Evolutionary conservation across 352 stramenopile species (phyloP), one percentile per base, ranked within the genome.

Genomic region (Phytophthora niederhauseri): DNA sequence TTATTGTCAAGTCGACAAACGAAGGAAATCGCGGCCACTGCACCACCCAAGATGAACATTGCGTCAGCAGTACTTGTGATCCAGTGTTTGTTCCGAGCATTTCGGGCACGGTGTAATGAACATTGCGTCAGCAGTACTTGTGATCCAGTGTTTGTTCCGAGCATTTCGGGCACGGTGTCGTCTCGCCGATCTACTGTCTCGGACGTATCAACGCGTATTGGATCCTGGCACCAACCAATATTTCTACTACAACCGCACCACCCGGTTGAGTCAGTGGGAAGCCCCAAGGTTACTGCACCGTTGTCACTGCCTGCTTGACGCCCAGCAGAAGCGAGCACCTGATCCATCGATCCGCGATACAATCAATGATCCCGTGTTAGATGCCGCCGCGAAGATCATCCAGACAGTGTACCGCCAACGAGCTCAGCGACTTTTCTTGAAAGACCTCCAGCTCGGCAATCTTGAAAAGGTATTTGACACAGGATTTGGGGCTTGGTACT

Each of bases 241-340:
- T 45, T 85, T 82, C 45, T 87, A 83, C 75, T 87, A 80, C 72
- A 85, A 85, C 67, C 30, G 56, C 22, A 64, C 67, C 15, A 82
- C 76, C 1, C 54, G 41, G 8, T 34, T 64, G 24, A 85, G 76
- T 57, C 73, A 81, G 26, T 84, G 76, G 77, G 57, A 78, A 46
- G 19, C 68, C 7, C 79, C 79, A 15, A 20, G 49, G 30, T 48
- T 86, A 43, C 57, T 86, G 7, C 43, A 31, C 56, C 54, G 50
- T 46, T 57, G 34, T 15, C 26, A 26, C 11, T 59, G 14, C 46
- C 43, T 17, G 24, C 34, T 61, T 49, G 57, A 68, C 11, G 45
- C 22, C 26, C 56, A 50, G 11, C 43, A 17, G 28, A 48, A 45
- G 22, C 5, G 7, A 51, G 14, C 45, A 43, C 9, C 46, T 46